These are phyloP conservation scores for Diplodia intermedia DNA, from an alignment of 2,329 filamentous ascomycete species.

Conservation along the genomic window DNA sequence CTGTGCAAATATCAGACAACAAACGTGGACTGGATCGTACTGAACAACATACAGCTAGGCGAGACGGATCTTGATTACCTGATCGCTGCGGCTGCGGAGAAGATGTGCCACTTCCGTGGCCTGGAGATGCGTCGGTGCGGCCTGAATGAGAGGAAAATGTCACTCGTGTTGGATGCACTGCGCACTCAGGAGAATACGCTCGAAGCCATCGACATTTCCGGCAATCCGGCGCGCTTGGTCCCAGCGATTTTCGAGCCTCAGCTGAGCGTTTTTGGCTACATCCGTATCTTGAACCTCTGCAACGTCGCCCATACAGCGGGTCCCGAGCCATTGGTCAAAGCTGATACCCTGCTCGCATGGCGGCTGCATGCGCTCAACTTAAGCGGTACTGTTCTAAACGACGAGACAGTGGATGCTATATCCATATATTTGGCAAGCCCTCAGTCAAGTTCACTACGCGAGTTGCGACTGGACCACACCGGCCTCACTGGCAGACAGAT, in stretches of 20 bases:
- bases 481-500: constrained; percentile 70
- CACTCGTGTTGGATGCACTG: constrained; percentile 69
- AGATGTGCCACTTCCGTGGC: constrained; percentile 69
- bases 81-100: constrained; percentile 71
- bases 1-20: constrained; percentile 71
- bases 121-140: constrained; percentile 71
- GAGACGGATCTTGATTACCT: constrained; percentile 73
- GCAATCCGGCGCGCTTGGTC: constrained; percentile 69
- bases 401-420: constrained; percentile 69
- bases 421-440: constrained; percentile 68
- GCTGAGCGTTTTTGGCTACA: constrained; percentile 69
- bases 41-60: constrained; percentile 73
- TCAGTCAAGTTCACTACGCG: constrained; percentile 65
- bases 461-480: constrained; percentile 71
- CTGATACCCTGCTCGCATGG: constrained; percentile 72
- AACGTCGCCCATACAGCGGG: constrained; percentile 69
- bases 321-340: constrained; percentile 67
- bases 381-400: constrained; percentile 68
- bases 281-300: constrained; percentile 71
- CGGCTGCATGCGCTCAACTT: constrained; percentile 69
- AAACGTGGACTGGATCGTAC: constrained; percentile 72
- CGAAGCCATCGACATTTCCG: constrained; percentile 71
- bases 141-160: constrained; percentile 63
- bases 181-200: constrained; percentile 70
- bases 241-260: constrained; percentile 70